A percentile compares a stretch with the other conserved stretches of the same genome.
phyloP scores from a whole-genome alignment of 495 filamentous ascomycete genomes.

The Daldinia vernicosa region DNA sequence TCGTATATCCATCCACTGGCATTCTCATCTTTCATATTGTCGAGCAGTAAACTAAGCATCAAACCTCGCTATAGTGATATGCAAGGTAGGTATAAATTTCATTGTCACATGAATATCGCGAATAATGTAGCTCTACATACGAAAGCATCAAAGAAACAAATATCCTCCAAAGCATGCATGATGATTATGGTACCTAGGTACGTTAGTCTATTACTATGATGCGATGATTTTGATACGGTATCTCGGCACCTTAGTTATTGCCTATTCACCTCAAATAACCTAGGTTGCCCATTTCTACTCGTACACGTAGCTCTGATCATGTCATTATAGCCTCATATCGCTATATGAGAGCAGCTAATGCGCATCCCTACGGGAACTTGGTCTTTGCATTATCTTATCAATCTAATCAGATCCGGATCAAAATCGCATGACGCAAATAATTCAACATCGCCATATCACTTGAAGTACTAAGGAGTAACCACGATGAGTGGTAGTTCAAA shows the following conservation, averaged over 20 bases:
- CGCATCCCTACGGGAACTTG: not conserved
- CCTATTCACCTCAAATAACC: not conserved
- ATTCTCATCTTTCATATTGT: not conserved
- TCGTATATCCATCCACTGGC: not conserved
- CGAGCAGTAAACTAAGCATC: not conserved
- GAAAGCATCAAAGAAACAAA: not conserved
- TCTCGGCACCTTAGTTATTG: not conserved
- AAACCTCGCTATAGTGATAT: slow-evolving; percentile 1
- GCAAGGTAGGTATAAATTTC: not conserved
- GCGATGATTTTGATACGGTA: not conserved
- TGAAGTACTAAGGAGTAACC: slow-evolving; percentile 7
- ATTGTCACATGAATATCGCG: not conserved
- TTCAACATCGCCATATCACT: slow-evolving; percentile 5
- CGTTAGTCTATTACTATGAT: too few species aligned
- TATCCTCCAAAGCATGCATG: too few species aligned
- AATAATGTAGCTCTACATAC: too few species aligned
- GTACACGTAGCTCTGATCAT: not conserved
- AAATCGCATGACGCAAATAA: slow-evolving; percentile 5
- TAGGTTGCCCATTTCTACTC: not conserved
- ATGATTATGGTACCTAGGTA: too few species aligned
- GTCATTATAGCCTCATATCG: slow-evolving; percentile 28
- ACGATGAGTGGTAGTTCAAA: slow-evolving; percentile 46
- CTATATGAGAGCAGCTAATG: slow-evolving; percentile 2
- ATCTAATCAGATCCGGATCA: slow-evolving; percentile 32
- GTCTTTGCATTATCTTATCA: slow-evolving; percentile 41